These are phyloP conservation scores for Scolecobasidium constrictum DNA, from an alignment of 2,329 filamentous ascomycete genomes.

Conservation along the genomic window DNA sequence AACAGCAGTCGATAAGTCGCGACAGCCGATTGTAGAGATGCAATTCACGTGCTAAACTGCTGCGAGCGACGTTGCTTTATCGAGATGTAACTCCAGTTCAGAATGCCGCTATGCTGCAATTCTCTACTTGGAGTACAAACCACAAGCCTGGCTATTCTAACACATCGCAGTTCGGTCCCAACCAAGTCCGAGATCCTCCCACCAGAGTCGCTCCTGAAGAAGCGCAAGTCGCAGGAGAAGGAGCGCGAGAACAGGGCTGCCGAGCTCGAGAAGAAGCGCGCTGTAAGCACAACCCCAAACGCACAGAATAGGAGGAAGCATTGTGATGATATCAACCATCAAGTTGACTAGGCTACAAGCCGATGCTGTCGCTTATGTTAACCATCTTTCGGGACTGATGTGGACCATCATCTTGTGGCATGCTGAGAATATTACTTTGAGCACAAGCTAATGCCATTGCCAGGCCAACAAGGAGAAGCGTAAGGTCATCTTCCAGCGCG, in stretches of 20 bases:
- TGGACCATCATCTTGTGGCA: conserved; percentile 18
- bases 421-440: too few relatives aligned
- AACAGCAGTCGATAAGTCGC: too few relatives aligned
- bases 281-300: conserved; percentile 50
- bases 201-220: conserved; percentile 99
- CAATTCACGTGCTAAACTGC: too few relatives aligned
- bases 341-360: conserved; percentile 84
- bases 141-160: conserved; percentile 73
- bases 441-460: too few relatives aligned
- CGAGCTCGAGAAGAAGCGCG: conserved; percentile 76
- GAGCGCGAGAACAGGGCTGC: conserved; percentile 79
- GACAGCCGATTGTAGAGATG: too few relatives aligned
- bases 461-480: conserved; percentile 99
- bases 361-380: conserved; percentile 96
- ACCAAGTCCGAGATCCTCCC: conserved; percentile 93
- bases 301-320: conserved; percentile 10
- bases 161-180: conserved; percentile 66
- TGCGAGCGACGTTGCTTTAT: neutral
- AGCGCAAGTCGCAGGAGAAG: conserved; percentile 99
- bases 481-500: conserved; percentile 97
- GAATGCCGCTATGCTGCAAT: conserved; percentile 93
- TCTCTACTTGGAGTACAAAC: conserved; percentile 74
- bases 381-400: conserved; percentile 99
- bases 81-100: conserved; percentile 48
- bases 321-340: conserved; percentile 82